Evolutionary conservation across 768 basidiomycete genomes (phyloP), one percentile per base, ranked within the genome.

Genomic region (Leccinum uliginosum): DNA sequence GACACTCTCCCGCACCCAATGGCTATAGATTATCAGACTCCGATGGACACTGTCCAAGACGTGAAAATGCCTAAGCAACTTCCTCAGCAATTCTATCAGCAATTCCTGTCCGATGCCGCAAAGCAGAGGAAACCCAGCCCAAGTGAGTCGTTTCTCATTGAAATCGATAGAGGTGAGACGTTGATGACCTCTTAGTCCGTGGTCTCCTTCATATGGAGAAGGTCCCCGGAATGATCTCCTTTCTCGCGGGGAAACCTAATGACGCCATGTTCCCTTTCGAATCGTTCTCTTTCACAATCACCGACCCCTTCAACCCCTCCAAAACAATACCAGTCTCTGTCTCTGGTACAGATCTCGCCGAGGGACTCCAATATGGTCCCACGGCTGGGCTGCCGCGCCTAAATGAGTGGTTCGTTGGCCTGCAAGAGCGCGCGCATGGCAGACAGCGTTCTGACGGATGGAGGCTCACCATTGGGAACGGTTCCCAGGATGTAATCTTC

Each of bases 211-310:
- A 86, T 0, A 78, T 94, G 26, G 96, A 98, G 71, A 78, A 79
- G 21, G 80, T 75, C 1, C 92, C 93, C 0, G 90, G 90, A 0
- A 68, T 91, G 35, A 85, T 94, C 54, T 91, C 88, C 3, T 70
- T 94, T 30, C 82, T 95, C 7, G 94, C 93, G 0, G 96, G 96
- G 26, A 93, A 95, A 71, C 96, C 96, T 6, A 95, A 96, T 66
- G 80, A 86, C 8, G 76, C 79, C n/a, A 89, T 91, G 19, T 98
- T 98, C 75, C 96, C 96, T 1, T 91, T 98, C 75, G 84, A 85
- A 2, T 85, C 87, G 0, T 75, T 98, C 62, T 85, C 80, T 54
- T 84, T 91, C 70, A 82, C 77, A 2, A 78, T 84, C 4, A 74
- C 78, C 19, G 80, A 83, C 11, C 82, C 81, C 3, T 70, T 67